A percentile compares a stretch with the other conserved stretches of the same genome.
phyloP scores from a whole-genome alignment of 352 stramenopile species.

The Phytophthora sp. region DNA sequence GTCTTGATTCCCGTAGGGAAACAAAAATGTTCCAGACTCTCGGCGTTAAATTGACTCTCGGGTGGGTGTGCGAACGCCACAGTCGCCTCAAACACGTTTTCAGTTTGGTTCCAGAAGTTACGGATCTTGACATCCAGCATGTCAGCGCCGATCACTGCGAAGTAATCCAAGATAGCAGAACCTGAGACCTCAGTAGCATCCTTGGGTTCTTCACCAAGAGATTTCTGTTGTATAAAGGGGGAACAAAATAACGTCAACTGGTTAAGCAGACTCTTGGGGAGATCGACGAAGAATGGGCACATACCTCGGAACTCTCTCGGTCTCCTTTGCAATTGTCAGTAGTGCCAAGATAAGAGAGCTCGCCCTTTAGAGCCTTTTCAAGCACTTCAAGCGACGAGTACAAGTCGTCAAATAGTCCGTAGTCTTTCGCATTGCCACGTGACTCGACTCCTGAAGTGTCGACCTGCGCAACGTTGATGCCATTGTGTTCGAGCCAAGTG shows the following conservation, averaged over 20 bases:
- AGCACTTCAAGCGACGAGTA: conserved; percentile 52
- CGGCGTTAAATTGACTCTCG: conserved; percentile 66
- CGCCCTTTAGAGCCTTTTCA: conserved; percentile 42
- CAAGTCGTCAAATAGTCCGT: conserved; percentile 53
- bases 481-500: conserved; percentile 48
- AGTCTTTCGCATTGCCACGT: conserved; percentile 7
- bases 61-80: conserved; percentile 71
- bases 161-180: conserved; percentile 49
- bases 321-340: not conserved
- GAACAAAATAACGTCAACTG: not conserved
- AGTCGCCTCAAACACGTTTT: conserved; percentile 60
- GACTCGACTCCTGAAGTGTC: conserved; percentile 5
- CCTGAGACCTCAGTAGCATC: not conserved
- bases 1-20: conserved; percentile 54
- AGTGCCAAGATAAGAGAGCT: conserved; percentile 36
- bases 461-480: conserved; percentile 40
- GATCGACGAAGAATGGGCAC: no score
- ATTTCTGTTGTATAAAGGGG: conserved; percentile 7
- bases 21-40: conserved; percentile 80
- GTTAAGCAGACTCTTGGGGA: no score
- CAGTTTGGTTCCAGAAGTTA: conserved; percentile 49
- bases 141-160: conserved; percentile 54
- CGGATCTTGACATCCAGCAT: conserved; percentile 50
- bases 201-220: not conserved
- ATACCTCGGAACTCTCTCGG: no score